phyloP scores from a whole-genome alignment of 805 yeast species.

The Candida glaebosa region DNA sequence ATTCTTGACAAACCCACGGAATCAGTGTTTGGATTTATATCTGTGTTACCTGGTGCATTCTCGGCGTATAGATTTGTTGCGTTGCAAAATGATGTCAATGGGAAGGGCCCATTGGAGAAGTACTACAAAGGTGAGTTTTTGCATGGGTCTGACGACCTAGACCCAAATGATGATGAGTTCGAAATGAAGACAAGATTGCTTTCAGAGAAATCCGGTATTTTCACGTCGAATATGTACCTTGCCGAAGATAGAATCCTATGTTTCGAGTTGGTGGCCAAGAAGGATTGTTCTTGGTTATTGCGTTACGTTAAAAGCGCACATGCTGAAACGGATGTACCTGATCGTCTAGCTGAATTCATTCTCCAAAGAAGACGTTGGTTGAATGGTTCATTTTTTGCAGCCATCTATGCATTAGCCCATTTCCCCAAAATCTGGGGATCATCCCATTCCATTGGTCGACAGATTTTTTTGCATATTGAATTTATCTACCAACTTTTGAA shows the following conservation, averaged over 20 bases:
- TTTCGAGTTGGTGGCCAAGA: conserved; percentile 60
- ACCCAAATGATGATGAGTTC: conserved; percentile 53
- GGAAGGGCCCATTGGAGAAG: conserved; percentile 59
- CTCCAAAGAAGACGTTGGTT: conserved; percentile 68
- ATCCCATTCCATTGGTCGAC: conserved; percentile 48
- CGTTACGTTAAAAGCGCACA: conserved; percentile 59
- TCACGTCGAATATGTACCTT: conserved; percentile 65
- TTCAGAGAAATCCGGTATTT: conserved; percentile 49
- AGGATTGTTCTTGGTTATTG: conserved; percentile 56
- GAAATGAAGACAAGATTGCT: conserved; percentile 32
- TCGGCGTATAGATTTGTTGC: conserved; percentile 63
- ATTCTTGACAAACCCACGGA: conserved; percentile 66
- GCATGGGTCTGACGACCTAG: conserved; percentile 55
- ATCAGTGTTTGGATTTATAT: conserved; percentile 60
- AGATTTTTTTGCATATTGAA: conserved; percentile 51
- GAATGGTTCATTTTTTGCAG: conserved; percentile 68
- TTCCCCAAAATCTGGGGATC: conserved; percentile 55
- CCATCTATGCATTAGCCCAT: conserved; percentile 52
- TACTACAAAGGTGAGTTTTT: conserved; percentile 64
- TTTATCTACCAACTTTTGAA: conserved; percentile 52
- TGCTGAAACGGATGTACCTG: conserved; percentile 71
- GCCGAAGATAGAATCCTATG: conserved; percentile 70
- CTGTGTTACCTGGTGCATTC: conserved; percentile 68
- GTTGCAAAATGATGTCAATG: conserved; percentile 50
- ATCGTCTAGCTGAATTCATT: conserved; percentile 56